Base-by-base conservation (phyloP, 2,329 filamentous ascomycete genomes). In the Phoma sp. region DNA sequence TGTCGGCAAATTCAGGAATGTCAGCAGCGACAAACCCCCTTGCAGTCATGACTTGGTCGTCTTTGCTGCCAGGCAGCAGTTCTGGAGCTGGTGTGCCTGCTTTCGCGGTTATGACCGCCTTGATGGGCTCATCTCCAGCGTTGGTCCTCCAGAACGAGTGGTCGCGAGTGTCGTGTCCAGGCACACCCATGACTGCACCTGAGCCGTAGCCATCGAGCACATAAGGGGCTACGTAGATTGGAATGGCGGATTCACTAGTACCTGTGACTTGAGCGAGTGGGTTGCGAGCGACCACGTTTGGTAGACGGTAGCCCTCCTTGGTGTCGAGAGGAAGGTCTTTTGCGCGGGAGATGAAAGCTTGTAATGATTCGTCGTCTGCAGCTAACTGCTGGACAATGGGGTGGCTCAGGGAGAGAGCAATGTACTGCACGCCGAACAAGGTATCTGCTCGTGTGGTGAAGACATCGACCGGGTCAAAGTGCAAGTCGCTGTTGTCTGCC, bases 111-210 rank as follows among this genome's bases (percentile, higher is more conserved):
- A 75, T 59, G 1, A 92, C 91, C 37, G 85, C 76, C 2, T 84
- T 80, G 25, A 93, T 81, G 2, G 85, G 84, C 38, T 84, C 77
- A 4, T 83, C 79, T 5, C 80, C 79, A 25, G 83, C 79, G 60
- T 96, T 91, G 53, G 87, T 80, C 62, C 83, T 86, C 89, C 91
- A 96, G 71, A 96, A 96, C 1, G 84, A 83, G 73, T 90, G 81
- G 64, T 96, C 92, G 46, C 91, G 84, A 4, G 81, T 70, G 73
- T 96, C 92, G 68, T 96, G 92, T 2, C 87, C 92, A 0, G 92
- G 92, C 7, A 96, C 92, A 36, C 92, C 92, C 92, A 96, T 96
- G 2, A 96, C 89, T 9, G 92, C 92, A 1, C 92, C 92, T 61
- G 92, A 89, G 14, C 92, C 91, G 63, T 96, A 95, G 67, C 92